Evolutionary conservation across 2,329 filamentous ascomycete genomes (phyloP).

Genomic region (Aotearoamyces nothofagi): DNA sequence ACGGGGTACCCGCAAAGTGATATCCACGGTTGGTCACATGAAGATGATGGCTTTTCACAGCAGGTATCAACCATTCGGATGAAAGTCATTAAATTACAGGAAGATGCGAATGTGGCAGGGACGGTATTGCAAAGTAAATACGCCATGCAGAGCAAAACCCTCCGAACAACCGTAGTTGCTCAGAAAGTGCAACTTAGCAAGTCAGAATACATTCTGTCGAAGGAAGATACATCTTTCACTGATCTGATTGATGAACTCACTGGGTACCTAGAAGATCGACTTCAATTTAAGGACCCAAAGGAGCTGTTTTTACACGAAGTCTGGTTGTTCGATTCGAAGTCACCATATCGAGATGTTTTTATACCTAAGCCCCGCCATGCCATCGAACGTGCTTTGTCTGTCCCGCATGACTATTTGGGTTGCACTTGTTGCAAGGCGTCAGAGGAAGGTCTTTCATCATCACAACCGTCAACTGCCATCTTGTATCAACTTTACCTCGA

Average conservation of each 20-base stretch:
- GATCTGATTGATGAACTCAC: constrained; percentile 42
- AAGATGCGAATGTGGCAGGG: constrained; percentile 27
- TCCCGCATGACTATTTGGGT: constrained; percentile 63
- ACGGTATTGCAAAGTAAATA: constrained; percentile 57
- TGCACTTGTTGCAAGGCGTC: constrained; percentile 50
- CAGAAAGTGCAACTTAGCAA: constrained; percentile 70
- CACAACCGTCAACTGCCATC: constrained; percentile 55
- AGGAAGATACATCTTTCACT: constrained; percentile 58
- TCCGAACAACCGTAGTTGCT: constrained; percentile 65
- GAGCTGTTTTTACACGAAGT: constrained; percentile 51
- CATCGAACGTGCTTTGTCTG: constrained; percentile 55
- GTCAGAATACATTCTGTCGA: constrained; percentile 54
- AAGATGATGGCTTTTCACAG: constrained; percentile 10
- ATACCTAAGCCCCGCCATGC: constrained; percentile 55
- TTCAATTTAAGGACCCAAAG: constrained; percentile 23
- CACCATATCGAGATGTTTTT: constrained; percentile 59
- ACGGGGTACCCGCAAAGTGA: constrained; percentile 11
- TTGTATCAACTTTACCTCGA: constrained; percentile 70
- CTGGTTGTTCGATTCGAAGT: constrained; percentile 59
- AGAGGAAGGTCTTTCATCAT: constrained; percentile 35
- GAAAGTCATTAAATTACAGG: constrained; percentile 30
- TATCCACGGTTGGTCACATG: constrained; percentile 16
- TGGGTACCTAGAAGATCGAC: constrained; percentile 30
- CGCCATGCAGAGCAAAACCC: constrained; percentile 51
- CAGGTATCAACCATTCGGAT: constrained; percentile 20